Evolutionary conservation across 441 rosid genomes (phyloP), one percentile per base, ranked within the genome.

Genomic region (Arabidopsis lyrata): DNA sequence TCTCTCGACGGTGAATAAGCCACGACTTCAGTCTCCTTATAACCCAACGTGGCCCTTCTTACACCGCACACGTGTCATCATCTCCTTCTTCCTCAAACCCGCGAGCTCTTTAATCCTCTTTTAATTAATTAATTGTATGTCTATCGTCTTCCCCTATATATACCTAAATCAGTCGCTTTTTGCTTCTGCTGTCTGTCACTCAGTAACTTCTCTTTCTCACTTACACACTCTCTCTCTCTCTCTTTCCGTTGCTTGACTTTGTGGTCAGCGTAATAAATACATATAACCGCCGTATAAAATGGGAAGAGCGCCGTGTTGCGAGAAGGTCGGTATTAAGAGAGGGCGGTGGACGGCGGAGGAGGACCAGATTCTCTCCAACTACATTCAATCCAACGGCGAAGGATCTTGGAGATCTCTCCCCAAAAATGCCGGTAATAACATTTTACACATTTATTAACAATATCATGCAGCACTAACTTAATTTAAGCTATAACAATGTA

Each of bases 241-340:
- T 38, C 13, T 34, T 22, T 39, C 29, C 29, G 2, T 54, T n/a
- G 27, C 16, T 44, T 67, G 61, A 29, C 66, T 50, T 41, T 15
- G 38, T 57, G 18, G 22, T 44, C 32, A 50, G 32, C 49, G 63
- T 2, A 38, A 72, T 32, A 18, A 47, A 48, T 18, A 52, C 22
- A 50, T 27, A 52, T 5, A 49, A 11, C 22, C 6, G 70, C 9
- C 41, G 36, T 38, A 15, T 44, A 60, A 50, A 61, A 93, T 93
- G 98, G 97, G 94, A 59, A 91, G 98, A 73, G 90, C 97, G 5
- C 97, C 97, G 27, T 93, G 98, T 60, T 91, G 98, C 66, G 91
- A 91, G 74, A 93, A 88, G 53, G 84, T 91, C 18, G 98, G 97
- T 57, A 64, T 93, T 77, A 93, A 86, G 83, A 87, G 73, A 48